These are phyloP conservation scores for Acer negundo DNA, from an alignment of 345 rosid genomes.

Conservation along the genomic window DNA sequence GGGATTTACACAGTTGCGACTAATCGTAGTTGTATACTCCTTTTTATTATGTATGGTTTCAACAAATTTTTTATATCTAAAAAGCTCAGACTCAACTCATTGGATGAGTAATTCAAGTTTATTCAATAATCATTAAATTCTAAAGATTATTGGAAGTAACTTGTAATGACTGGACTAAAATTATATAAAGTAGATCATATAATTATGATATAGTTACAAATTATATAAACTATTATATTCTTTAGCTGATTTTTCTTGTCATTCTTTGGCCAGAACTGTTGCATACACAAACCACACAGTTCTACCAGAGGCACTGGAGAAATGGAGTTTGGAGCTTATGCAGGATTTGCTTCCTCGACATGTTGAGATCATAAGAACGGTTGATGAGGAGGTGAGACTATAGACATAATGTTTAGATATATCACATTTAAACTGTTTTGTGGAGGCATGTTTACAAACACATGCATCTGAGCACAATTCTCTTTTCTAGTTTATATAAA, in stretches of 20 bases:
- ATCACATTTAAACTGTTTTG: background rate
- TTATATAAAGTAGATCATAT: too few species aligned
- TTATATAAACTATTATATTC: constrained; percentile 4
- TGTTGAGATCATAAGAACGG: constrained; percentile 48
- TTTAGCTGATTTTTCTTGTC: background rate
- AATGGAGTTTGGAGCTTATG: constrained; percentile 53
- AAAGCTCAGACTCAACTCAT: too few species aligned
- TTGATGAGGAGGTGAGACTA: constrained; percentile 46
- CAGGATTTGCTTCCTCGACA: constrained; percentile 56
- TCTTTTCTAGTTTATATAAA: background rate
- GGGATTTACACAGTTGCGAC: background rate
- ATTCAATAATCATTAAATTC: too few species aligned
- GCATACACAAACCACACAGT: constrained; percentile 59
- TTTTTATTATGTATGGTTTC: background rate
- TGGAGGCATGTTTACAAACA: background rate
- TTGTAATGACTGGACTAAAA: too few species aligned
- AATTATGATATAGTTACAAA: too few species aligned
- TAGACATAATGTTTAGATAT: background rate
- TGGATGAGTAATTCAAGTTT: too few species aligned
- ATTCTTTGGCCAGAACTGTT: constrained; percentile 37
- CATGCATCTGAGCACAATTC: constrained; percentile 2
- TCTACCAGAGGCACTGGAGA: constrained; percentile 58
- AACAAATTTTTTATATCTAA: background rate
- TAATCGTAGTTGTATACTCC: background rate
- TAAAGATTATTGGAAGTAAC: too few species aligned